Percentiles rank a stretch among this genome's conserved stretches.
Conservation (phyloP, 352 stramenopile genomes). For the Pythium brassicae region DNA sequence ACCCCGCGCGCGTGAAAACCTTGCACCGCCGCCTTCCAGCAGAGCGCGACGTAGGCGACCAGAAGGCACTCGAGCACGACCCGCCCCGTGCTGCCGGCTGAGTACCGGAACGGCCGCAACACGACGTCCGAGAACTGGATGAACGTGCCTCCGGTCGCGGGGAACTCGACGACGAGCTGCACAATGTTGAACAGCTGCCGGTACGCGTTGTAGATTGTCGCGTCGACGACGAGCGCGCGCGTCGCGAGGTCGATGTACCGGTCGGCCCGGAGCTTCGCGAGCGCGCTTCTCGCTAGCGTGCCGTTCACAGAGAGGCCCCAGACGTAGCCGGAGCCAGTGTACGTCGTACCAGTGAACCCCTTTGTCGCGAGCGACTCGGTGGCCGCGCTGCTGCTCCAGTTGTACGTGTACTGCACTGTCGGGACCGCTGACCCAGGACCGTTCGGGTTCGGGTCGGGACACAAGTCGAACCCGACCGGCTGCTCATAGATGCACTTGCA, state of each 20-base stretch:
- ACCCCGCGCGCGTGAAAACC: slow-evolving; percentile 21
- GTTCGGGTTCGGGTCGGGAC: slow-evolving; percentile 47
- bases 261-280: slow-evolving; percentile 31
- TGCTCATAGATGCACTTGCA: slow-evolving; percentile 75
- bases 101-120: slow-evolving; percentile 53
- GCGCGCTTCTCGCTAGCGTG: slow-evolving; percentile 15
- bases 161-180: slow-evolving; percentile 59
- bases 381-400: slow-evolving; percentile 32
- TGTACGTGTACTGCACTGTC: slow-evolving; percentile 41
- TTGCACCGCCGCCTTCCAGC: slow-evolving; percentile 34
- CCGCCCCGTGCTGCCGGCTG: slow-evolving; percentile 22
- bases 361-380: slow-evolving; percentile 18
- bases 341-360: slow-evolving; percentile 32
- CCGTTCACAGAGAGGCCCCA: slow-evolving; percentile 43
- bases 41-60: slow-evolving; percentile 35
- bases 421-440: slow-evolving; percentile 27
- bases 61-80: slow-evolving; percentile 52
- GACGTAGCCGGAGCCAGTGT: slow-evolving; percentile 57
- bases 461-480: slow-evolving; percentile 36
- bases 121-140: slow-evolving; percentile 40
- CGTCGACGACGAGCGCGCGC: slow-evolving; percentile 53
- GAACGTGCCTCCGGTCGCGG: slow-evolving; percentile 46
- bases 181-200: slow-evolving; percentile 62
- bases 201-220: slow-evolving; percentile 65
- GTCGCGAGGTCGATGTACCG: slow-evolving; percentile 60